These are phyloP conservation scores for Oryza officinalis DNA, from an alignment of 176 grass and related monocot genomes.

Conservation along the genomic window DNA sequence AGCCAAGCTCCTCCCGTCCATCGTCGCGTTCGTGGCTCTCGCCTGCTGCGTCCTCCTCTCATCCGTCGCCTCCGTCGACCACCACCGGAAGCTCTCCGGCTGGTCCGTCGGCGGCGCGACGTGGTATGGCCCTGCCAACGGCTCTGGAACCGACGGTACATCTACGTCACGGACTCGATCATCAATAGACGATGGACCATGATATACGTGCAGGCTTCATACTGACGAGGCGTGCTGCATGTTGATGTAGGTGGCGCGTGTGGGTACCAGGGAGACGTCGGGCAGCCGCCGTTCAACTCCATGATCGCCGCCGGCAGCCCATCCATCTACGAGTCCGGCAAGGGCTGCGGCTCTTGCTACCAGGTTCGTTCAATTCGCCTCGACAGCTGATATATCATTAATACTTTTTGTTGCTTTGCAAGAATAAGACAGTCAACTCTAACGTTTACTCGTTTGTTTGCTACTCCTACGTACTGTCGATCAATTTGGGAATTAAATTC, in stretches of 20 bases:
- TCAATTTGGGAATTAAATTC: neutral
- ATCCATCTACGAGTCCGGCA: constrained; percentile 61
- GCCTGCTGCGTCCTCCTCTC: constrained; percentile 10
- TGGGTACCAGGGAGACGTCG: constrained; percentile 72
- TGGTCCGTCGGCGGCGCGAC: constrained; percentile 65
- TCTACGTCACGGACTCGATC: neutral
- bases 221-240: neutral
- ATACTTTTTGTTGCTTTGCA: neutral
- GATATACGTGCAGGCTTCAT: neutral
- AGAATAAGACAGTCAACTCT: neutral
- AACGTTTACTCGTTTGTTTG: neutral
- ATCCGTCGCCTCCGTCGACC: constrained; percentile 34
- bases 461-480: too few relatives aligned
- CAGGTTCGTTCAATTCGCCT: constrained; percentile 37
- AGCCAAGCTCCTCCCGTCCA: neutral
- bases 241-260: constrained; percentile 59
- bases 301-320: constrained; percentile 75
- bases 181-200: neutral
- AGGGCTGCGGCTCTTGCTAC: constrained; percentile 82
- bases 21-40: constrained; percentile 29
- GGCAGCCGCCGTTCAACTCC: constrained; percentile 58
- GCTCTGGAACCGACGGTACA: constrained; percentile 74
- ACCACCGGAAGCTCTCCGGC: constrained; percentile 61
- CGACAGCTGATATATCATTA: neutral
- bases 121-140: constrained; percentile 64